These are phyloP conservation scores for Botryotinia calthae DNA, from an alignment of 2,329 filamentous ascomycete species.

Conservation along the genomic window DNA sequence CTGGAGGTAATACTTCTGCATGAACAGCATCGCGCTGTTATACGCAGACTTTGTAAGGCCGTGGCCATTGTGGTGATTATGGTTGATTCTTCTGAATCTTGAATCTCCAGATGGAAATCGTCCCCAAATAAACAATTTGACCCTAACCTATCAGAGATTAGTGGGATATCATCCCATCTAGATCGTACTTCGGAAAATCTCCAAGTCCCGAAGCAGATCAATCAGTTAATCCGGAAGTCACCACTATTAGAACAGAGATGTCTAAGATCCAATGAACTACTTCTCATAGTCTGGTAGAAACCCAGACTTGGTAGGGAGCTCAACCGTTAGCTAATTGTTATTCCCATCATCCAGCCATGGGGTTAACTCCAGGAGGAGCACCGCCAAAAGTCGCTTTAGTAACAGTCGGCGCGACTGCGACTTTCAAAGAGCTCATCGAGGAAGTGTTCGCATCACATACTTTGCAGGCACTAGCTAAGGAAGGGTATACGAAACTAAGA, in stretches of 20 bases:
- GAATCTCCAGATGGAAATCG: constrained; percentile 11
- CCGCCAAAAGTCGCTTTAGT: constrained; percentile 61
- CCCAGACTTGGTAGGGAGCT: not conserved
- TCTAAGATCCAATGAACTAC: not conserved
- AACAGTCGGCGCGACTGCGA: constrained; percentile 87
- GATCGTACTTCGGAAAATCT: constrained; percentile 14
- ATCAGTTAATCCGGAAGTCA: not conserved
- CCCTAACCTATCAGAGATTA: not conserved
- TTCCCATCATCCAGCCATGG: not conserved
- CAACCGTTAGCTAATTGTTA: not conserved
- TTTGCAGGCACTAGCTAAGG: constrained; percentile 55
- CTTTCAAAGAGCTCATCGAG: constrained; percentile 70
- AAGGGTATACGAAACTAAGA: constrained; percentile 67
- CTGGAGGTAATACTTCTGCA: constrained; percentile 24
- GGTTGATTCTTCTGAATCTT: constrained; percentile 10
- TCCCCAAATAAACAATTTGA: constrained; percentile 9
- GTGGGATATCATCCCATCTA: not conserved
- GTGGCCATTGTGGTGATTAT: constrained; percentile 34
- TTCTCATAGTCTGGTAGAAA: not conserved
- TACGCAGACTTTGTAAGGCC: constrained; percentile 35
- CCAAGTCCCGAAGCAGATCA: not conserved
- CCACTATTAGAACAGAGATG: not conserved
- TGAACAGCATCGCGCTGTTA: constrained; percentile 32
- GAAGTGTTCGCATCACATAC: constrained; percentile 63
- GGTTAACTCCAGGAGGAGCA: not conserved